These are phyloP conservation scores for Lanmaoa rubissima DNA, from an alignment of 768 basidiomycete species.

Conservation along the genomic window DNA sequence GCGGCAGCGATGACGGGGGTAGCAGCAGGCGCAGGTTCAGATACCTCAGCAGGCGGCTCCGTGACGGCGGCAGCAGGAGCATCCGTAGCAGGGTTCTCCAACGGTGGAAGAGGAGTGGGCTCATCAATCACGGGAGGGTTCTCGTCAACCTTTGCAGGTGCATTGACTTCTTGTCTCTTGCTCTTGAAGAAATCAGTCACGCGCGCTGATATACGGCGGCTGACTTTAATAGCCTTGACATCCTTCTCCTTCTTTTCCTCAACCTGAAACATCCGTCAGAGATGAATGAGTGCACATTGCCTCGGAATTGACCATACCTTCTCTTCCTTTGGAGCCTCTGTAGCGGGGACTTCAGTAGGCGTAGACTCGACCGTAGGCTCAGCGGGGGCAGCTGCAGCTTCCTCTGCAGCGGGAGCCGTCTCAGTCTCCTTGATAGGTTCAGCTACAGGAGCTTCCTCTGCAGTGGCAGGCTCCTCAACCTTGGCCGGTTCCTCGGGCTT, in stretches of 20 bases:
- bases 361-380: slow-evolving; percentile 33
- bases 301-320: slow-evolving; percentile 38
- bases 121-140: slow-evolving; percentile 87
- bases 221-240: slow-evolving; percentile 58
- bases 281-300: background rate
- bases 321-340: slow-evolving; percentile 52
- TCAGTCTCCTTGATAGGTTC: slow-evolving; percentile 74
- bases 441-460: slow-evolving; percentile 34
- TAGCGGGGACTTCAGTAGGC: slow-evolving; percentile 36
- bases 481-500: slow-evolving; percentile 32
- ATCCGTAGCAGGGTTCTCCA: slow-evolving; percentile 73
- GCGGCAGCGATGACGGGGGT: slow-evolving; percentile 74
- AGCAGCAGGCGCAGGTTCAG: slow-evolving; percentile 44
- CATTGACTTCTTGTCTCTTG: slow-evolving; percentile 58
- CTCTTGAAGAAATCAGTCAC: slow-evolving; percentile 82
- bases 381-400: slow-evolving; percentile 27
- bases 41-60: slow-evolving; percentile 37
- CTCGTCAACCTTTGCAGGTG: slow-evolving; percentile 84
- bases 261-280: slow-evolving; percentile 24
- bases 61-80: slow-evolving; percentile 33
- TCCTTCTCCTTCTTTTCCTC: slow-evolving; percentile 52
- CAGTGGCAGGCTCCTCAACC: slow-evolving; percentile 43
- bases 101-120: slow-evolving; percentile 75
- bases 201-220: slow-evolving; percentile 81
- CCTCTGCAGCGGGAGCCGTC: slow-evolving; percentile 26